Evolutionary conservation across 129 eudicot genomes (phyloP).

Genomic region (Tagetes erecta): DNA sequence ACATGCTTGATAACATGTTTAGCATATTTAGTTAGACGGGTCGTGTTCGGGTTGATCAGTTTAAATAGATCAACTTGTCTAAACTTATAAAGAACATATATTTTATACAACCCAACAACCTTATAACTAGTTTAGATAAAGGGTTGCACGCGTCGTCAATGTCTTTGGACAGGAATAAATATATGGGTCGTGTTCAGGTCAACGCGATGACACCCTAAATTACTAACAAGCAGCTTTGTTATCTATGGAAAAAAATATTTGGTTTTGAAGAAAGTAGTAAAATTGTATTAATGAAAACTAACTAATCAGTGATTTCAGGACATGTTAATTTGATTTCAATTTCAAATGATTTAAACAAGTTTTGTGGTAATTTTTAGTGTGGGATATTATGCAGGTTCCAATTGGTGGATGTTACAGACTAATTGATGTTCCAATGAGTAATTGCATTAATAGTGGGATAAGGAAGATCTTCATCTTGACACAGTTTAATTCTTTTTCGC

Average conservation of each 20-base stretch:
- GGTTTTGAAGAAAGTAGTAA: neutral
- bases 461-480: conserved; percentile 82
- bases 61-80: neutral
- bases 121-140: too few relatives aligned
- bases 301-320: neutral
- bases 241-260: neutral
- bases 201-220: neutral
- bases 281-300: neutral
- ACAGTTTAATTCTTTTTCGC: conserved; percentile 86
- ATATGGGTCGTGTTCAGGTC: neutral
- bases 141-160: too few relatives aligned
- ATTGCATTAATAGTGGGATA: conserved; percentile 93
- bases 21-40: neutral
- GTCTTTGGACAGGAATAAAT: too few relatives aligned
- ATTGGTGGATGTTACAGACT: conserved; percentile 92
- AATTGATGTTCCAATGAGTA: conserved; percentile 94
- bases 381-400: conserved; percentile 67
- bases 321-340: neutral
- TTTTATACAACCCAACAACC: neutral
- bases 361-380: neutral
- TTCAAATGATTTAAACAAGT: conserved; percentile 11
- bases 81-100: neutral
- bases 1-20: too few relatives aligned
- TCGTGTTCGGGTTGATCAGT: neutral
- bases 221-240: neutral